Base-by-base conservation (phyloP, 805 yeast species). In the Schwanniomyces pseudopolymorphus region DNA sequence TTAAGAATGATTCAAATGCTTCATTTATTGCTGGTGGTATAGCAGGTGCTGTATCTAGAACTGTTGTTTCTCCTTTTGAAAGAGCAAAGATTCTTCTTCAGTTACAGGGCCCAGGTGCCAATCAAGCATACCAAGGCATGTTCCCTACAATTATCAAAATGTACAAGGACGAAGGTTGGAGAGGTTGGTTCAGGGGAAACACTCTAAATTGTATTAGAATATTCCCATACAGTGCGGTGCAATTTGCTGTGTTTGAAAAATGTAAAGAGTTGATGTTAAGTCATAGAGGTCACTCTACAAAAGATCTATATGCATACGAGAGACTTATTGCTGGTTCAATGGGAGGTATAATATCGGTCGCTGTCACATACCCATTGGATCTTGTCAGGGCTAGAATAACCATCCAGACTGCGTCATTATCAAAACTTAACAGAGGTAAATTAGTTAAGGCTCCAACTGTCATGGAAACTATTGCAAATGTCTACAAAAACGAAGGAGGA, bases 51-150 rank as follows among this genome's bases (percentile, higher is more conserved):
- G 72, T 85, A 0, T 87, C 96, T 1, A 74, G 98, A 45, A 92
- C 98, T 0, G 89, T 87, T 1, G 97, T 91, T 5, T 88, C 97
- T 10, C 99, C 99, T 1, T 83, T 92, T 66, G 99, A 92, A 64
- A 74, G 99, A 55, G 95, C 94, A 55, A 92, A 92, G 67, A 94
- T 94, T 51, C 67, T 92, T 21, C 81, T 90, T 56, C 99, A 92
- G 67, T 83, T 94, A 28, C 97, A 92, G 66, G 94, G 87, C 9
- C 74, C 74, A 13, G 77, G 72, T 22, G 72, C 79, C 1, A 77
- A 67, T 36, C 75, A 61, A 48, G 77, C 66, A 48, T 77, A 80
- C 42, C 68, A 74, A n/a, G 97, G 97, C 1, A 79, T 90, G 60
- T 73, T 84, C 47, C 76, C 84, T 5, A 89, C 97, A 0, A 81